Base-by-base conservation (phyloP, 202 grass and related monocot species). In the Schoenoplectus triqueter region DNA sequence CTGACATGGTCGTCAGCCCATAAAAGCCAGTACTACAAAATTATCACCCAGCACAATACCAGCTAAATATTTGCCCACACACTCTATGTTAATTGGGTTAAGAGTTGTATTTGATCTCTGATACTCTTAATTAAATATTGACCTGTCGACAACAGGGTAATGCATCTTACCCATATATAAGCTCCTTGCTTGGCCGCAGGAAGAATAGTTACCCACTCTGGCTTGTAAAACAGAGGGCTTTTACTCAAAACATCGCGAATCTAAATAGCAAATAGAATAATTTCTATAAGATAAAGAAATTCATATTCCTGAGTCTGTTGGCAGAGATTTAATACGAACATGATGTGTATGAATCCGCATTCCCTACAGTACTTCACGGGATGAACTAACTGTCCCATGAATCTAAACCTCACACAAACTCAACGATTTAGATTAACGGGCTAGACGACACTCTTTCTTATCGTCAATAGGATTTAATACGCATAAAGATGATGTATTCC, bases 141-240 rank as follows among this genome's bases (percentile, higher is more conserved):
- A 20, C 45, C 49, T 48, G 6, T 73, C 15, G 17, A 51, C 2
- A 21, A 52, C 11, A 73, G 8, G 42, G 7, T 51, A 51, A 50
- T 20, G 8, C 51, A 20, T 51, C 64, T 44, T 92, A 92, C 86
- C 87, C 90, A 92, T 41, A 89, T 47, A 72, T 89, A 92, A n/a
- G 85, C 82, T 11, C 90, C 90, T 87, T 92, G 81, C 67, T 87
- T 72, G 20, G 81, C 76, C 15, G 87, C 87, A 73, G 83, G 75
- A 52, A 92, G 75, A 85, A 92, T 76, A 52, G 64, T 83, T 62
- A 92, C 82, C 87, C 90, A 89, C 41, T 89, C 21, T 66, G 76
- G 21, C 17, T 89, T 73, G 68, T 77, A 89, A 17, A 83, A 45
- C 4, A 92, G 83, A 17, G 78, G 63, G 46, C 82, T 89, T 66